Percentiles rank a stretch among this genome's conserved stretches.
Conservation (phyloP, 768 basidiomycete species). For the Boletus sp. region DNA sequence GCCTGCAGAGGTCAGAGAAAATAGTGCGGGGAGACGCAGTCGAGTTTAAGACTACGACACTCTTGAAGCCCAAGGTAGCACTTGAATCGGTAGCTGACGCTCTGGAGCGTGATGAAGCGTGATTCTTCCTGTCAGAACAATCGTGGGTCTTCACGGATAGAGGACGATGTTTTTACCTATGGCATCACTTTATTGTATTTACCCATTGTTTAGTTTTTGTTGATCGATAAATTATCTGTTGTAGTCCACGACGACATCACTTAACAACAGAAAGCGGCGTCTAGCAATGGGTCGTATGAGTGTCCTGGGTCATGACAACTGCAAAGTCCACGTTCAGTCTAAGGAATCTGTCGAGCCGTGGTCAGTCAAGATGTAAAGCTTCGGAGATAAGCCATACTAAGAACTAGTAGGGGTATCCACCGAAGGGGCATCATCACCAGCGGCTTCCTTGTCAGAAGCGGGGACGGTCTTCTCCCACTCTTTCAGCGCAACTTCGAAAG, state of each 20-base stretch:
- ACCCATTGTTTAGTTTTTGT: conserved; percentile 8
- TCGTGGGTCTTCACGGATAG: conserved; percentile 1
- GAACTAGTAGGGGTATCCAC: conserved; percentile 22
- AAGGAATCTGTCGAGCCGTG: neutral
- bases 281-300: neutral
- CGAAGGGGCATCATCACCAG: conserved; percentile 21
- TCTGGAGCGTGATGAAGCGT: conserved; percentile 27
- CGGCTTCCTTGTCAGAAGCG: conserved; percentile 18
- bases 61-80: conserved; percentile 56
- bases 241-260: conserved; percentile 1
- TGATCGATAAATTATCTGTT: conserved; percentile 25
- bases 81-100: conserved; percentile 35
- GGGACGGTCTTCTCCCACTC: conserved; percentile 51
- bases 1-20: conserved; percentile 41
- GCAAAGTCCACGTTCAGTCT: neutral
- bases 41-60: conserved; percentile 47
- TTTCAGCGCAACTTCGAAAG: conserved; percentile 63
- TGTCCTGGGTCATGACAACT: neutral
- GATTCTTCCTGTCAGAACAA: neutral
- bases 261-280: conserved; percentile 4
- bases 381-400: conserved; percentile 5
- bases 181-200: conserved; percentile 28
- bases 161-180: conserved; percentile 5
- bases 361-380: neutral
- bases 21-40: conserved; percentile 35